Conservation (phyloP, 129 eudicot genomes). For the Artemisia argyi region DNA sequence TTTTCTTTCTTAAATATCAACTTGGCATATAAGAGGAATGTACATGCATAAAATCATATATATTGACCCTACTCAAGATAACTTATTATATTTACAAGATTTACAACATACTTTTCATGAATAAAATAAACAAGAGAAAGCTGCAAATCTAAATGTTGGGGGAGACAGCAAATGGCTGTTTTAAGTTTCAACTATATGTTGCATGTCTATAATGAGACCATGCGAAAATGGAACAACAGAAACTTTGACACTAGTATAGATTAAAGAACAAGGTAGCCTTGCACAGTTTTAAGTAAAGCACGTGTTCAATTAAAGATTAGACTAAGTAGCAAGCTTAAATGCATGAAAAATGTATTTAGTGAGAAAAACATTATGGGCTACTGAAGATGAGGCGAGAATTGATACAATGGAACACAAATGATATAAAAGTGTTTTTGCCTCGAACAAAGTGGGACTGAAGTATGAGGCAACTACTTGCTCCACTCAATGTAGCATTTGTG, state of each 20-base stretch:
- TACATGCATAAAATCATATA: slow-evolving; percentile 31
- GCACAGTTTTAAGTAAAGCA: not conserved
- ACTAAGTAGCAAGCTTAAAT: no score
- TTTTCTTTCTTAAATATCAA: slow-evolving; percentile 19
- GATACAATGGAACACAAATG: not conserved
- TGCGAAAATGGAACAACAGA: not conserved
- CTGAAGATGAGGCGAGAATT: not conserved
- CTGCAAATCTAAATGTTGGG: not conserved
- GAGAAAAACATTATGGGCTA: not conserved
- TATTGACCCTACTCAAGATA: slow-evolving; percentile 37
- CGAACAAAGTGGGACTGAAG: slow-evolving; percentile 30
- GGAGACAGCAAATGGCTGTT: not conserved
- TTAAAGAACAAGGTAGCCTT: not conserved
- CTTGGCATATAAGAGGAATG: slow-evolving; percentile 36
- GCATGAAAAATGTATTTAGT: not conserved
- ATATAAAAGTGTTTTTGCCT: slow-evolving; percentile 15
- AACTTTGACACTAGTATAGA: slow-evolving; percentile 14
- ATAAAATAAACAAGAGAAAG: slow-evolving; percentile 3
- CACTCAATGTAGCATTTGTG: slow-evolving; percentile 24
- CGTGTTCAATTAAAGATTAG: no score
- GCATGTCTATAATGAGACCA: slow-evolving; percentile 1
- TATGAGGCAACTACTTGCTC: slow-evolving; percentile 37
- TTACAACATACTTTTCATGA: slow-evolving; percentile 17
- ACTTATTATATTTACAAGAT: slow-evolving; percentile 24
- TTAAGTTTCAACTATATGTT: slow-evolving; percentile 5